A percentile compares a stretch with the other conserved stretches of the same genome.
Conservation (phyloP, 305 asterid species). For the Fraxinus velutina region DNA sequence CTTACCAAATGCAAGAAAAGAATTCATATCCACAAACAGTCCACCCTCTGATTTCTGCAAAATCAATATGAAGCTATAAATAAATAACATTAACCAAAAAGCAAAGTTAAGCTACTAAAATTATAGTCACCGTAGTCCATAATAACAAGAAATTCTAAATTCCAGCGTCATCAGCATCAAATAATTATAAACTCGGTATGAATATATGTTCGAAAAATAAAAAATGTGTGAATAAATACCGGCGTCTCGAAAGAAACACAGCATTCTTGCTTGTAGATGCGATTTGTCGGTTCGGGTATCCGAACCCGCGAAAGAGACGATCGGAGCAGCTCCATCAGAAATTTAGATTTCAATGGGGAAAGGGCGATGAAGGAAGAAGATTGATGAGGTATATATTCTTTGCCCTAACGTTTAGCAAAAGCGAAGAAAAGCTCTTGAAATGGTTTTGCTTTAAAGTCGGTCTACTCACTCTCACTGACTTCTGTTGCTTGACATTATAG, state of each 20-base stretch:
- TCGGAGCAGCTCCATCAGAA: slow-evolving; percentile 72
- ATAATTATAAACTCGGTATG: not conserved
- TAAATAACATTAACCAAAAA: not conserved
- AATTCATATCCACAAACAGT: slow-evolving; percentile 78
- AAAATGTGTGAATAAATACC: slow-evolving; percentile 39
- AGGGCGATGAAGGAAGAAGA: not conserved
- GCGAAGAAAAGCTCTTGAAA: not conserved
- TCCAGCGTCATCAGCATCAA: slow-evolving; percentile 1
- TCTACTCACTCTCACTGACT: not conserved
- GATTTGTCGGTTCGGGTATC: slow-evolving; percentile 91
- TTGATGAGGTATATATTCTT: not conserved
- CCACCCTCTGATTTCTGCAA: slow-evolving; percentile 89
- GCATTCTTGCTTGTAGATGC: slow-evolving; percentile 91
- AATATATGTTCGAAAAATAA: not conserved
- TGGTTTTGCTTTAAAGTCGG: not conserved
- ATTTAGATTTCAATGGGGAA: not conserved
- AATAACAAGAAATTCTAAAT: slow-evolving; percentile 27
- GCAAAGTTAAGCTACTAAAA: not conserved
- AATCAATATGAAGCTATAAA: not conserved
- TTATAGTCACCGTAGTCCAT: slow-evolving; percentile 1
- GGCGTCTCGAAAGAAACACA: slow-evolving; percentile 92
- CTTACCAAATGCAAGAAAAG: slow-evolving; percentile 92
- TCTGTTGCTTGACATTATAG: not conserved
- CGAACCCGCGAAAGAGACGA: slow-evolving; percentile 82
- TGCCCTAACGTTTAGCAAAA: slow-evolving; percentile 2